Conservation (phyloP, 2,329 filamentous ascomycete genomes). For the Colletotrichum costaricense region DNA sequence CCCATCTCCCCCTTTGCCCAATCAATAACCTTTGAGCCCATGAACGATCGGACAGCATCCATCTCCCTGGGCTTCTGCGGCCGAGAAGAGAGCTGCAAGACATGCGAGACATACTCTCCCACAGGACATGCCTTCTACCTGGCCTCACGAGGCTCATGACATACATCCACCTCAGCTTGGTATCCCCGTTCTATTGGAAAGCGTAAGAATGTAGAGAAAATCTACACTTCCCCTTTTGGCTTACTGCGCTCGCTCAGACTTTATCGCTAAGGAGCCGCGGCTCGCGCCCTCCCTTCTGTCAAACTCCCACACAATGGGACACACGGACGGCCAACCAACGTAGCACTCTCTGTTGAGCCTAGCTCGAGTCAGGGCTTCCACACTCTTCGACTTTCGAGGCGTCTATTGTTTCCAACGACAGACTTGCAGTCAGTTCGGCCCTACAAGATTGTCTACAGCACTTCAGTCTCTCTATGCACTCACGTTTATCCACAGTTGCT, state of each 20-base stretch:
- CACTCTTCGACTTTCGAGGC: neutral
- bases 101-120: constrained; percentile 16
- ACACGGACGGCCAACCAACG: constrained; percentile 16
- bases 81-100: constrained; percentile 17
- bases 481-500: neutral
- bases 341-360: neutral
- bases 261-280: constrained; percentile 6
- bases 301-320: neutral
- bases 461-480: constrained; percentile 2
- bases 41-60: neutral
- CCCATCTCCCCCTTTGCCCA: constrained; percentile 5
- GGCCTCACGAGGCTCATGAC: neutral
- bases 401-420: constrained; percentile 1
- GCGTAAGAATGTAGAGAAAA: neutral
- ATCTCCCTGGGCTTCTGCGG: constrained; percentile 29
- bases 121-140: constrained; percentile 12
- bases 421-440: neutral
- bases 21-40: constrained; percentile 2
- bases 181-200: neutral
- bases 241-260: neutral
- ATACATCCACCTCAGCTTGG: neutral
- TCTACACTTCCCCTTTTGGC: neutral
- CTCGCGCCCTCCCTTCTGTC: constrained; percentile 27
- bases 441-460: constrained; percentile 8
- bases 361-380: neutral